A percentile compares a stretch with the other conserved stretches of the same genome.
Conservation (phyloP, 2,329 filamentous ascomycete species). For the Chrysoporthe deuterocubensis region DNA sequence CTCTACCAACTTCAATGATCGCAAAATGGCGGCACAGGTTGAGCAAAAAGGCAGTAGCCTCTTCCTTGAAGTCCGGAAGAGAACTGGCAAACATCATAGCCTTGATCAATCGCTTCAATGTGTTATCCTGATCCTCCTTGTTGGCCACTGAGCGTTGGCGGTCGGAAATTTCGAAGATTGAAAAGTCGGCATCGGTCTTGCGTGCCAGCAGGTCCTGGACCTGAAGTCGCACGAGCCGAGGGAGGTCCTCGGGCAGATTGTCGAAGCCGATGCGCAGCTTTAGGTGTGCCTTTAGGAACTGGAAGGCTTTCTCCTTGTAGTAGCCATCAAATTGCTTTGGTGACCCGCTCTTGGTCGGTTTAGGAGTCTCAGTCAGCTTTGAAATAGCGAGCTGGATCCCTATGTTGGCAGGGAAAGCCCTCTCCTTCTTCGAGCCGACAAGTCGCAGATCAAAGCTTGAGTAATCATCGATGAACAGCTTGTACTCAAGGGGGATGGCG, state of each 20-base stretch:
- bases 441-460: constrained; percentile 88
- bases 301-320: constrained; percentile 92
- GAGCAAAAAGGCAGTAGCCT: constrained; percentile 74
- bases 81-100: constrained; percentile 86
- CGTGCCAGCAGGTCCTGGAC: constrained; percentile 80
- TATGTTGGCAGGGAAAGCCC: constrained; percentile 83
- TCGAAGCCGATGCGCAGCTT: constrained; percentile 91
- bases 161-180: constrained; percentile 75
- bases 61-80: constrained; percentile 76
- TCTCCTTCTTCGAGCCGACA: constrained; percentile 85
- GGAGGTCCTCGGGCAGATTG: constrained; percentile 85
- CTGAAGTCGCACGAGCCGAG: constrained; percentile 81
- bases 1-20: constrained; percentile 83
- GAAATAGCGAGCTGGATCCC: constrained; percentile 88
- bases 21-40: constrained; percentile 90
- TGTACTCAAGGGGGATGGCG: constrained; percentile 80
- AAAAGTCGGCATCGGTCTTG: constrained; percentile 72
- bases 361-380: constrained; percentile 82
- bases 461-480: constrained; percentile 83
- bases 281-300: constrained; percentile 83
- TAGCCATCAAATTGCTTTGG: constrained; percentile 73
- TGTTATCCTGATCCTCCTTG: constrained; percentile 80
- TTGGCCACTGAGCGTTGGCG: constrained; percentile 84
- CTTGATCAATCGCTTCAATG: constrained; percentile 85
- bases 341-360: constrained; percentile 53